phyloP scores from a whole-genome alignment of 1,284 basidiomycete species.

The Austroboletus niveus region DNA sequence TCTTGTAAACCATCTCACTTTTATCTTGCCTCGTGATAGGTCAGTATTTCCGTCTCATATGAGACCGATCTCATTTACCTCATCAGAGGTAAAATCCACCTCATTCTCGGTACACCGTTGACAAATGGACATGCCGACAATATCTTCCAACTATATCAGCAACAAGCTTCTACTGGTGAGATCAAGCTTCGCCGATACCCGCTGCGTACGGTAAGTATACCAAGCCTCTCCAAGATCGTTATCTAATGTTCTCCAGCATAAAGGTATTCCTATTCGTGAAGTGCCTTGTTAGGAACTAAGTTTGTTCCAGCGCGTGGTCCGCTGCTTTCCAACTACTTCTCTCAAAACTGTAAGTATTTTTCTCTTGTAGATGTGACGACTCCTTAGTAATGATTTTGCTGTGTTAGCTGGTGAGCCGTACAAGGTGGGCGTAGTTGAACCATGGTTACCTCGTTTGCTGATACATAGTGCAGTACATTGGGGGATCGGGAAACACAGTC shows the following conservation, averaged over 20 bases:
- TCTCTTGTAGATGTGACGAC: neutral
- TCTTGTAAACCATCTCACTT: slow-evolving; percentile 36
- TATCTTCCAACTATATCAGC: slow-evolving; percentile 63
- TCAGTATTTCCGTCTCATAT: slow-evolving; percentile 18
- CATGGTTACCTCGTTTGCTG: neutral
- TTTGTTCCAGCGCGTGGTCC: slow-evolving; percentile 55
- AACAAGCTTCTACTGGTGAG: slow-evolving; percentile 52
- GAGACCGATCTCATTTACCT: neutral
- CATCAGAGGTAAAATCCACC: slow-evolving; percentile 60
- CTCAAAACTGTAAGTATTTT: slow-evolving; percentile 65
- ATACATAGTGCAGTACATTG: slow-evolving; percentile 58
- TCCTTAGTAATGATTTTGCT: slow-evolving; percentile 2
- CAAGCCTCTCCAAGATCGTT: neutral
- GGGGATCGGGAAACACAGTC: slow-evolving; percentile 67
- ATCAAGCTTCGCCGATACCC: slow-evolving; percentile 68
- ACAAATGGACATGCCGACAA: slow-evolving; percentile 48
- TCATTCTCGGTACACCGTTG: slow-evolving; percentile 45
- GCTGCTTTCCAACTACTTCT: slow-evolving; percentile 76
- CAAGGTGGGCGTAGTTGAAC: slow-evolving; percentile 41
- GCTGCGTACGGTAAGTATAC: slow-evolving; percentile 48
- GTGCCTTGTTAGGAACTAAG: neutral
- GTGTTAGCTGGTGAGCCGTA: slow-evolving; percentile 67
- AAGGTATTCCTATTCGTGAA: slow-evolving; percentile 42
- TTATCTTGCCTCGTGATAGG: slow-evolving; percentile 50
- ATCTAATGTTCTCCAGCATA: slow-evolving; percentile 47